phyloP scores from a whole-genome alignment of 2,329 filamentous ascomycete species.

The Trichoderma afroharzianum region DNA sequence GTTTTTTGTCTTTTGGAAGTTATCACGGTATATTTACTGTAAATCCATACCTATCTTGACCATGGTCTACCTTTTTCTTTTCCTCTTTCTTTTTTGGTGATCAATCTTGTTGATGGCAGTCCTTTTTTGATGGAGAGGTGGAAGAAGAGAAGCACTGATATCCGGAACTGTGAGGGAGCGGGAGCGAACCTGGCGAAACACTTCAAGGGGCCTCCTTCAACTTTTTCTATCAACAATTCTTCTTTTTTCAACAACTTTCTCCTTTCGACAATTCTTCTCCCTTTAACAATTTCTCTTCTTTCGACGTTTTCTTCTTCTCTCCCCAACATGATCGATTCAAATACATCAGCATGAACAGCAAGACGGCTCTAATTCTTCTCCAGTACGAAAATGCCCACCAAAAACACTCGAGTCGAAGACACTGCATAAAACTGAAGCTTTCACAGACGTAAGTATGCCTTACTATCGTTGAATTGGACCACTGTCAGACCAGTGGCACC shows the following conservation, averaged over 20 bases:
- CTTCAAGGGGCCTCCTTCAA: neutral
- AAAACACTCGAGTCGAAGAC: too few relatives aligned
- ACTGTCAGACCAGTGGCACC: too few relatives aligned
- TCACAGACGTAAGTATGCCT: too few relatives aligned
- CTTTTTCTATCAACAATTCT: neutral
- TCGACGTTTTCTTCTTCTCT: too few relatives aligned
- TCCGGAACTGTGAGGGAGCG: neutral
- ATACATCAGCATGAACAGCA: too few relatives aligned
- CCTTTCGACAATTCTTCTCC: neutral
- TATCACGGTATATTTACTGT: neutral
- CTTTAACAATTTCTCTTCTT: too few relatives aligned
- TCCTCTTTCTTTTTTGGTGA: neutral
- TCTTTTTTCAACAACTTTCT: neutral
- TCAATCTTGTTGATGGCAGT: neutral
- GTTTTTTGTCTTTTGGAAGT: neutral
- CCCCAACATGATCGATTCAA: too few relatives aligned
- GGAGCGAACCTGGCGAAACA: neutral
- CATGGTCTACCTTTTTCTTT: neutral
- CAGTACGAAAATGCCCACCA: too few relatives aligned
- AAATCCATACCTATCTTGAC: neutral
- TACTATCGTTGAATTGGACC: too few relatives aligned
- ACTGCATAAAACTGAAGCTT: too few relatives aligned
- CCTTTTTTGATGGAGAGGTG: neutral
- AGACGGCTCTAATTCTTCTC: too few relatives aligned
- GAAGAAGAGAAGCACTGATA: neutral